Percentiles rank a stretch among this genome's conserved stretches.
These are phyloP conservation scores for Arctium minus DNA, from an alignment of 129 eudicot genomes.

Conservation along the genomic window DNA sequence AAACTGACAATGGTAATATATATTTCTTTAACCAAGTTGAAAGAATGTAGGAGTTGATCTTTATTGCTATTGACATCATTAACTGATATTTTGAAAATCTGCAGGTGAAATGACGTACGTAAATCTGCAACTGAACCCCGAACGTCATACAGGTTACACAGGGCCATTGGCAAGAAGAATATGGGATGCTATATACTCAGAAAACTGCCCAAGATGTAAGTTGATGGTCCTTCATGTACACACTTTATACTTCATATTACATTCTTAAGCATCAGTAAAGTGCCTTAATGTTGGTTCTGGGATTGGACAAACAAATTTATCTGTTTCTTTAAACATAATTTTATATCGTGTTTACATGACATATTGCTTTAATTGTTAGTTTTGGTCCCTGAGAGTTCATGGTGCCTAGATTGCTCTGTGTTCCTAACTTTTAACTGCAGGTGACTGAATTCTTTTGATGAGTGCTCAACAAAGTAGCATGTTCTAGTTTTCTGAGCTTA, in stretches of 20 bases:
- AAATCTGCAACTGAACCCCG: slow-evolving; percentile 78
- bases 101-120: slow-evolving; percentile 96
- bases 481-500: no score
- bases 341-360: no score
- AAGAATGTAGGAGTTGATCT: neutral
- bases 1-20: slow-evolving; percentile 80
- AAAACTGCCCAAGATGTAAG: slow-evolving; percentile 90
- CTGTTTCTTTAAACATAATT: no score
- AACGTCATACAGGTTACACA: slow-evolving; percentile 79
- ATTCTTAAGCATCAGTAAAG: neutral
- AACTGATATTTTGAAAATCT: slow-evolving; percentile 13
- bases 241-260: neutral
- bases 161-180: slow-evolving; percentile 95
- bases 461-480: no score
- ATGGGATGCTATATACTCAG: slow-evolving; percentile 93
- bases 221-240: neutral
- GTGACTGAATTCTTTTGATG: no score
- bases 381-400: no score
- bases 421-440: no score
- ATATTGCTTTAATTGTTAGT: no score
- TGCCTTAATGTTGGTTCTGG: neutral
- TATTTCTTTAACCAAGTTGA: neutral
- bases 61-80: neutral
- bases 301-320: no score
- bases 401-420: no score